phyloP scores from a whole-genome alignment of 1,139 yeast genomes.

The Pneumocystis canis region DNA sequence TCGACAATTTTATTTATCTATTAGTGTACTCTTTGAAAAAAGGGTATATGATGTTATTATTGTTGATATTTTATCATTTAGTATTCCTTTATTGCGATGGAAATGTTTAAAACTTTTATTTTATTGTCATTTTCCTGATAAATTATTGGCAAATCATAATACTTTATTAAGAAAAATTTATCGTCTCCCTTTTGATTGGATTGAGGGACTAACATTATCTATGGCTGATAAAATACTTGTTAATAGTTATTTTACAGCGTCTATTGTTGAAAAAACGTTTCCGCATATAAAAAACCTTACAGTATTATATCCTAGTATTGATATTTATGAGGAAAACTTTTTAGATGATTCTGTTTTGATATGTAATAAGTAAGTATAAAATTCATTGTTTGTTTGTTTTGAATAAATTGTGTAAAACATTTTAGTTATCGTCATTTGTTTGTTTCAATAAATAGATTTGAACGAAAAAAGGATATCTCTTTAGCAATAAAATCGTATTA shows the following conservation, averaged over 20 bases:
- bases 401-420: not conserved
- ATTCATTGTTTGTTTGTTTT: not conserved
- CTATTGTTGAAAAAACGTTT: constrained; percentile 55
- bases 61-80: constrained; percentile 77
- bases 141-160: constrained; percentile 46
- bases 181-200: constrained; percentile 63
- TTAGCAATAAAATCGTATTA: constrained; percentile 60
- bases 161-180: constrained; percentile 47
- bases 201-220: constrained; percentile 71
- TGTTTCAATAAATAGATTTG: constrained; percentile 75
- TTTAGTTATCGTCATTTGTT: constrained; percentile 21
- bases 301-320: constrained; percentile 85
- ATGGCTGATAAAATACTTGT: constrained; percentile 70
- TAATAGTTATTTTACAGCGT: constrained; percentile 68
- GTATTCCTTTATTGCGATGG: constrained; percentile 57
- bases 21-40: constrained; percentile 33
- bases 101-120: constrained; percentile 42
- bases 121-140: constrained; percentile 95
- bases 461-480: constrained; percentile 65
- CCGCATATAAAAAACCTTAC: constrained; percentile 36
- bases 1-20: constrained; percentile 58
- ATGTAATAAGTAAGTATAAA: constrained; percentile 10
- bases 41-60: constrained; percentile 52
- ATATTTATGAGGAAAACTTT: constrained; percentile 18
- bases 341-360: constrained; percentile 10